Base-by-base conservation (phyloP, 2,329 filamentous ascomycete genomes). In the Purpureocillium lavendulum region DNA sequence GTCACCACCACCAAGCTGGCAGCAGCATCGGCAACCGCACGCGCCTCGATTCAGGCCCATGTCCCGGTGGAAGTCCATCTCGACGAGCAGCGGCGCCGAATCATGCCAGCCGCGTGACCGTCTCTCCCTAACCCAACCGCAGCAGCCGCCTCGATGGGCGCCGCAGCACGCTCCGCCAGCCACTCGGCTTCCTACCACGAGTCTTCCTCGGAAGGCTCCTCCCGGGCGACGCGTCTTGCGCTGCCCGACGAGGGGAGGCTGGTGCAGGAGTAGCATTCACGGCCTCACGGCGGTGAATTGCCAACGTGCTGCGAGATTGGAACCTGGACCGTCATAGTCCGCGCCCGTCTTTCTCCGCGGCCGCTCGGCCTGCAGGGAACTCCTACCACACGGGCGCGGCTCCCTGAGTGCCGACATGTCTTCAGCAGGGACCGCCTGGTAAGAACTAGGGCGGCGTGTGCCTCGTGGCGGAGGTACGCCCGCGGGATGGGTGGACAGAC, bases 311-410 rank as follows among this genome's bases (percentile, higher is more conserved):
- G 67, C 69, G 50, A 71, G 61, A 71, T 51, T 26, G 39, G 49
- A 56, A n/a, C 18, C 36, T 33, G 69, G 67, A 62, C 68, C 68
- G 69, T 72, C 69, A 72, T 72, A 72, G 69, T 72, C 69, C 69
- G 53, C 58, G 67, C 58, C 67, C 58, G 63, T 65, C 58, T 60
- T 40, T 28, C 24, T 14, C 33, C 15, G 30, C 41, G 43, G 40
- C 30, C 44, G 39, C 35, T 48, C 49, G 43, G 21, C 21, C 21
- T 10, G 21, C 6, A 26, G 21, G 21, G 21, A 26, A 10, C 21
- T 10, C 44, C 49, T 51, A 40, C 54, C 49, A 71, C 68, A 59
- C 60, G 61, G 66, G 66, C 65, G 67, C 64, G 69, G 69, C 69
- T 72, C 69, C 69, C 48, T 57, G 66, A 55, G 68, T 55, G 66